Base-by-base conservation (phyloP, 179 eudicot species). In the Beta macrorhiza region DNA sequence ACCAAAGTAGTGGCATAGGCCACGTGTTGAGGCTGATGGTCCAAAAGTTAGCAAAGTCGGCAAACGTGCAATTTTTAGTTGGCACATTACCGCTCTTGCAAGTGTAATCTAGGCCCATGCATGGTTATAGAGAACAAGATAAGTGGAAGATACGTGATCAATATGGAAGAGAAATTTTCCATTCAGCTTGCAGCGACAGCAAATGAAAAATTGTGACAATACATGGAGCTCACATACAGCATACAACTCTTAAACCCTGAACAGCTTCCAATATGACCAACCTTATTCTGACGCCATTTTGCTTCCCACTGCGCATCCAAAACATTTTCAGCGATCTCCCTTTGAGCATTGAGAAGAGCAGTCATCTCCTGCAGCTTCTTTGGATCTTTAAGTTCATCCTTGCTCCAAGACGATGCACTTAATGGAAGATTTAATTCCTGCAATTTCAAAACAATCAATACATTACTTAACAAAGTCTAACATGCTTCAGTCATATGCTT, bases 251-350 rank as follows among this genome's bases (percentile, higher is more conserved):
- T 69, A 42, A 15, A 20, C 68, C 37, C 49, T 51, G 15, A n/a
- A 10, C 2, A 9, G 19, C 32, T 17, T 67, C 75, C 42, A 53
- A 67, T n/a, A 72, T 56, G 49, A 78, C 73, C 49, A 67, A 95
- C 98, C 97, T 93, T 91, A 29, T 93, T 90, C 83, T 95, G 92
- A 10, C 97, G 97, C 98, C 97, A 95, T 65, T 91, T 92, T 9
- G 92, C 88, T 80, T 95, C 98, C 98, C 97, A 93, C 78, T 93
- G 95, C 5, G 91, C 89, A 84, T 95, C 97, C 88, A 95, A 89
- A 72, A 95, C 85, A 72, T 91, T 87, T 47, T 91, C 96, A 13
- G 97, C 93, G 79, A 93, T 90, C 87, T 95, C 98, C 83, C 87
- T 88, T 78, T 95, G 98, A 61, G 97, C 98, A 81, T 91, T 92